Conservation (phyloP, 768 basidiomycete genomes). For the Mycena vulgaris region DNA sequence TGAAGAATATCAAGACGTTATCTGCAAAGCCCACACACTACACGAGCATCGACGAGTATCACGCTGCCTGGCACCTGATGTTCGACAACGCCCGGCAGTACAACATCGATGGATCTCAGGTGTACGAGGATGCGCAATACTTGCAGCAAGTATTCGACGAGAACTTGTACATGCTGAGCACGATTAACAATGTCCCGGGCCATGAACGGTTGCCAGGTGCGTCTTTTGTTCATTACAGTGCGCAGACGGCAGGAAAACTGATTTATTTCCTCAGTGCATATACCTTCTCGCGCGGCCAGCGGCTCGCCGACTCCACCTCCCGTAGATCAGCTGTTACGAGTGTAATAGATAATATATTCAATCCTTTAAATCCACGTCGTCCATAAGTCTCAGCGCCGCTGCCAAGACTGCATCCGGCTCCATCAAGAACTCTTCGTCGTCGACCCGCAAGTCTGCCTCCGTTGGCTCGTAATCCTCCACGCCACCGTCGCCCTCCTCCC, state of each 20-base stretch:
- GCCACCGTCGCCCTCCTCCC: not conserved
- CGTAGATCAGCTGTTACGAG: not conserved
- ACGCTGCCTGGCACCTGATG: slow-evolving; percentile 4
- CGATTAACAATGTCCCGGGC: not conserved
- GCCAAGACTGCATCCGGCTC: not conserved
- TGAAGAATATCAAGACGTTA: slow-evolving; percentile 1
- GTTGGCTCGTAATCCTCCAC: slow-evolving; percentile 1
- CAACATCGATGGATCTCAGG: not conserved
- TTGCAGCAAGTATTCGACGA: slow-evolving; percentile 2
- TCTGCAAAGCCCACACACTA: not conserved
- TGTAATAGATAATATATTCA: not conserved
- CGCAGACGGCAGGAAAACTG: not conserved
- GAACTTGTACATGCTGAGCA: not conserved
- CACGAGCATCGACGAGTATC: not conserved
- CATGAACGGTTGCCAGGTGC: not conserved
- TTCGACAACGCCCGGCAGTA: no score
- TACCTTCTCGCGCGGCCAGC: not conserved
- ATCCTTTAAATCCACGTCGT: not conserved
- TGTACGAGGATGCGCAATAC: not conserved
- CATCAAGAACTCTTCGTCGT: slow-evolving; percentile 23
- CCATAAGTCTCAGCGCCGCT: not conserved
- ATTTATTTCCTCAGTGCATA: not conserved
- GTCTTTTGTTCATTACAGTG: not conserved
- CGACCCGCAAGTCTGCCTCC: slow-evolving; percentile 16
- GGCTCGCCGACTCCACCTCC: not conserved